Evolutionary conservation across 495 filamentous ascomycete genomes (phyloP), one percentile per base, ranked within the genome.

Genomic region (Penicillium parvum): DNA sequence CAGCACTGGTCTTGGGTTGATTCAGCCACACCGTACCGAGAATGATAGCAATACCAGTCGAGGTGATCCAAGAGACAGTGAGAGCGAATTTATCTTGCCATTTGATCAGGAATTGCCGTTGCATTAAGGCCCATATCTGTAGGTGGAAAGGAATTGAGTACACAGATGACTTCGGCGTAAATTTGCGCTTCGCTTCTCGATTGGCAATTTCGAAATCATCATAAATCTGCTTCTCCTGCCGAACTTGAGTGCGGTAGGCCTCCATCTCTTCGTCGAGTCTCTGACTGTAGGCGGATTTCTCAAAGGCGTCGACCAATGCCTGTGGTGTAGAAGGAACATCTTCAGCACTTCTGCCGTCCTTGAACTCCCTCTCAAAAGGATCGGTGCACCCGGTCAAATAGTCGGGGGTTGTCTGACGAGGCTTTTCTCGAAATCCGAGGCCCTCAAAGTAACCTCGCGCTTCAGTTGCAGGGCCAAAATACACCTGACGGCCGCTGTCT

Each of bases 331-430:
- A 77, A 1, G 86, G 88, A 4, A 82, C 84, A 53, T 87, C 78
- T 3, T 64, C 63, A 0, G 68, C 63, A 26, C 76, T 78, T 35
- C 74, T 63, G 5, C 85, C 85, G 5, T 76, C 66, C 25, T 82
- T 75, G 60, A 87, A 90, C 26, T 86, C 82, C 25, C 88, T 80
- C 53, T 92, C 85, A 47, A 83, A 88, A 6, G 84, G 82, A 57
- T 94, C 86, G 1, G 89, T 92, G 54, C 82, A 87, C 10, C 84
- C 84, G 6, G 88, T 94, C 15, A 96, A 70, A 49, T 86, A 96
- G 55, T 96, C 88, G 0, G 87, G 82, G 0, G 86, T 91, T 0
- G 88, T 96, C 55, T 89, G 84, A 27, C 88, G 72, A n/a, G 85
- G 85, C 41, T 84, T 85, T 9, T 82, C 77, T 7, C 80, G 69